Base-by-base conservation (phyloP, 2,329 filamentous ascomycete genomes). In the Colletotrichum sp. region DNA sequence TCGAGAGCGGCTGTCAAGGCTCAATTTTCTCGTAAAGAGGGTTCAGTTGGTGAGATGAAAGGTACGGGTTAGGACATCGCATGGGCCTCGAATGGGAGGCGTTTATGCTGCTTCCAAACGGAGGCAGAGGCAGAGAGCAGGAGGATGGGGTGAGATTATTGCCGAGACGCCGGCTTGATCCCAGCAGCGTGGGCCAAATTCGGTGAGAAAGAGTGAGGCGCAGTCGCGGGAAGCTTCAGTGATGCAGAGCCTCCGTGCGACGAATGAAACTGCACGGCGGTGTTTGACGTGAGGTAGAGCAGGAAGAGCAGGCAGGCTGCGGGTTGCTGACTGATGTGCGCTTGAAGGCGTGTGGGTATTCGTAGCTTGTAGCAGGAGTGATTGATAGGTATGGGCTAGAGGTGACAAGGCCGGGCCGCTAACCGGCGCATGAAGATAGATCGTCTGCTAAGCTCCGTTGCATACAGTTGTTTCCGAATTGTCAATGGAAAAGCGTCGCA, bases 181-280 rank as follows among this genome's bases (percentile, higher is more conserved):
- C 73, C 48, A 52, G 57, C 34, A 65, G 34, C 34, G 25, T 36
- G 22, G 44, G 44, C 22, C 70, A 34, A 64, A 36, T 22, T 68
- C 34, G 59, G 70, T 19, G 59, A 73, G 39, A 52, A 52, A 22
- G 70, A 64, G n/a, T 57, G 73, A 73, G 73, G 73, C 73, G 73
- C 73, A 75, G 73, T 55, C 64, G 70, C n/a, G 64, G 73, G 64
- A 73, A 73, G 64, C 70, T 75, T 75, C 70, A 73, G 70, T 22
- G 70, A 27, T 75, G 70, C 70, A 73, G 73, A 59, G 34, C 25
- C 32, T 70, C 39, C 61, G 61, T 64, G 61, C 61, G 61, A 64
- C 30, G 32, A 64, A 32, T 73, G 55, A 59, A n/a, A 64, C 55
- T 39, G 71, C 64, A 52, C 27, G 30, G 30, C 32, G 30, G 68